Evolutionary conservation across 768 basidiomycete genomes (phyloP).

Genomic region (Cyclocybe cylindracea): DNA sequence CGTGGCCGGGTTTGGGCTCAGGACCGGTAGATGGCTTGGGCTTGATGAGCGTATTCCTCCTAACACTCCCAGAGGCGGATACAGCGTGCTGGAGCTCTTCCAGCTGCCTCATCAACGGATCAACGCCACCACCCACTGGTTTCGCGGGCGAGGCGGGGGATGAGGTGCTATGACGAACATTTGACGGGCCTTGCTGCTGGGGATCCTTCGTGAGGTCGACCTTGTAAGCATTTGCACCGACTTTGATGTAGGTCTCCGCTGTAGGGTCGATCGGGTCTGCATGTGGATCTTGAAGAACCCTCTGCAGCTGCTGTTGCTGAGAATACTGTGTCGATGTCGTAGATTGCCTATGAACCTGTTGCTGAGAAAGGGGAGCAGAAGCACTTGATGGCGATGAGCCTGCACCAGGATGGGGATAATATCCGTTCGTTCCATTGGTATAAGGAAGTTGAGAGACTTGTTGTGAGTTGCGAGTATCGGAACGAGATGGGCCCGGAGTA

Average conservation of each 20-base stretch:
- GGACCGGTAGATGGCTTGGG: slow-evolving; percentile 20
- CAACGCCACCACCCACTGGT: slow-evolving; percentile 38
- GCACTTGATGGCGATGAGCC: slow-evolving; percentile 12
- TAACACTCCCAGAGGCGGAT: slow-evolving; percentile 45
- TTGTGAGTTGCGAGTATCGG: slow-evolving; percentile 31
- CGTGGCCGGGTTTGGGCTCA: slow-evolving; percentile 25
- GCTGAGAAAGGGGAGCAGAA: slow-evolving; percentile 18
- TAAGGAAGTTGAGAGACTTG: slow-evolving; percentile 19
- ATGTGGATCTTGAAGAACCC: slow-evolving; percentile 46
- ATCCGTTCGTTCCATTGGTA: slow-evolving; percentile 26
- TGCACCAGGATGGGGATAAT: slow-evolving; percentile 10
- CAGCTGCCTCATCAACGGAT: slow-evolving; percentile 70
- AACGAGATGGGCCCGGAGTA: slow-evolving; percentile 27
- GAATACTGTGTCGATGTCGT: slow-evolving; percentile 18
- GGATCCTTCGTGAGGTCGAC: slow-evolving; percentile 69
- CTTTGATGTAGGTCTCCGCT: slow-evolving; percentile 67
- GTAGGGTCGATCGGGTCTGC: slow-evolving; percentile 66
- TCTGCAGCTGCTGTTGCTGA: slow-evolving; percentile 28
- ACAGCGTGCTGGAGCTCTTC: slow-evolving; percentile 54
- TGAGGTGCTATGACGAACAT: slow-evolving; percentile 16
- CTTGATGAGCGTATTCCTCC: slow-evolving; percentile 44
- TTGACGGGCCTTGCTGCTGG: slow-evolving; percentile 38
- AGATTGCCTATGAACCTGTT: slow-evolving; percentile 25
- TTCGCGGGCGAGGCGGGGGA: slow-evolving; percentile 26
- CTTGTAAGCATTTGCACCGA: slow-evolving; percentile 66